Percentiles rank a stretch among this genome's conserved stretches.
Evolutionary conservation across 2,329 filamentous ascomycete genomes (phyloP).

Genomic region (Colletotrichum melonis): DNA sequence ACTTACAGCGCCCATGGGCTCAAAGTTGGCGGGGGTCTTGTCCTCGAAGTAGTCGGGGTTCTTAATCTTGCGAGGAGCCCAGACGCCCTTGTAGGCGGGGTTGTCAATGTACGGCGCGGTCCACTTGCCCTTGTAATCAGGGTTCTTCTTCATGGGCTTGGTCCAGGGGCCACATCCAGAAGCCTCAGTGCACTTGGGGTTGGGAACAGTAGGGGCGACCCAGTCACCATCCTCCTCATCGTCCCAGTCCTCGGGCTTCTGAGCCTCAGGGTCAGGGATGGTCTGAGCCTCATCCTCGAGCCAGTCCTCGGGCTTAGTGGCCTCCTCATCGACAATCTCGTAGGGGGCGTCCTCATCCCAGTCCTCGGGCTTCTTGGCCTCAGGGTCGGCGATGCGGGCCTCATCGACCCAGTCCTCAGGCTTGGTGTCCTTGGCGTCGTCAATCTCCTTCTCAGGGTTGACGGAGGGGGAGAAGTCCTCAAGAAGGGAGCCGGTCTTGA

Average conservation of each 20-base stretch:
- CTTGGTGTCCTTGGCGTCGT: slow-evolving; percentile 93
- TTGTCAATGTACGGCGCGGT: slow-evolving; percentile 92
- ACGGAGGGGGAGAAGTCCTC: slow-evolving; percentile 95
- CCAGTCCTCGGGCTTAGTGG: slow-evolving; percentile 94
- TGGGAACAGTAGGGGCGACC: slow-evolving; percentile 88
- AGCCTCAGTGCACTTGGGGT: slow-evolving; percentile 94
- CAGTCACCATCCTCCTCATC: slow-evolving; percentile 99
- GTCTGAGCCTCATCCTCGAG: slow-evolving; percentile 87
- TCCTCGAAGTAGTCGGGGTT: slow-evolving; percentile 98
- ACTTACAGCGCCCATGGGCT: slow-evolving; percentile 97
- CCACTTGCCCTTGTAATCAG: slow-evolving; percentile 99
- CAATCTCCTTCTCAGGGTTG: slow-evolving; percentile 95
- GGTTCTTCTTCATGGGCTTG: slow-evolving; percentile 93
- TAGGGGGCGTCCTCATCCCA: slow-evolving; percentile 99
- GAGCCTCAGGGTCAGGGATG: slow-evolving; percentile 90
- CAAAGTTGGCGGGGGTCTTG: slow-evolving; percentile 95
- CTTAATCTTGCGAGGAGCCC: slow-evolving; percentile 94
- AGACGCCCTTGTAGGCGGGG: slow-evolving; percentile 96
- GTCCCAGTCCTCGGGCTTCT: slow-evolving; percentile 99
- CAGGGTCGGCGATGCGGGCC: slow-evolving; percentile 89
- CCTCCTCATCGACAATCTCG: slow-evolving; percentile 94
- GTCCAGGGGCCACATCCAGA: slow-evolving; percentile 96
- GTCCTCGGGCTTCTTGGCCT: slow-evolving; percentile 95
- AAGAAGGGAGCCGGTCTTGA: slow-evolving; percentile 90
- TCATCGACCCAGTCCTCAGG: slow-evolving; percentile 96